Conservation (phyloP, 257 asterid species). For the Lavandula angustifolia region DNA sequence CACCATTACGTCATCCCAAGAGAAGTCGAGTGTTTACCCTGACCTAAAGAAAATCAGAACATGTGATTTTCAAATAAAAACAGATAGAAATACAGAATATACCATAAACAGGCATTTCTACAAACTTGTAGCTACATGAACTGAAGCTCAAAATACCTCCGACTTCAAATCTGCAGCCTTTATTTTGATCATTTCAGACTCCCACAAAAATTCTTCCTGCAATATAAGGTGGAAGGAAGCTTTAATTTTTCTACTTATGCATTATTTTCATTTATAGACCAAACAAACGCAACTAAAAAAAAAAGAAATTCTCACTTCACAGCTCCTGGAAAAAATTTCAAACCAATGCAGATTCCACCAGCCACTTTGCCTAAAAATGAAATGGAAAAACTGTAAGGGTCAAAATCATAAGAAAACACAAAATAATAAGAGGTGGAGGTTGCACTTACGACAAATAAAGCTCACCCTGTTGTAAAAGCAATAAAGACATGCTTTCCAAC, state of each 20-base stretch:
- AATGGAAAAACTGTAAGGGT: conserved; percentile 15
- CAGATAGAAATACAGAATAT: conserved; percentile 14
- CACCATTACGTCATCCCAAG: too few relatives aligned
- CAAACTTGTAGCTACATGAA: conserved; percentile 17
- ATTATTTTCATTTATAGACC: neutral
- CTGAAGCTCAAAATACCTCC: conserved; percentile 59
- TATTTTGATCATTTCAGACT: conserved; percentile 89
- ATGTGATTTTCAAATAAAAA: conserved; percentile 28
- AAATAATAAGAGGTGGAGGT: conserved; percentile 14
- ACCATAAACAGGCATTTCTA: conserved; percentile 21
- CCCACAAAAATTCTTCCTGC: conserved; percentile 97
- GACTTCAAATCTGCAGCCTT: conserved; percentile 93
- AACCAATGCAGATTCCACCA: conserved; percentile 91
- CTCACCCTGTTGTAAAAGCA: conserved; percentile 4
- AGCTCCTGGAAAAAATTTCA: conserved; percentile 95
- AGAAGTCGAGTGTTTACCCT: conserved; percentile 99
- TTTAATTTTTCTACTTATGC: conserved; percentile 23
- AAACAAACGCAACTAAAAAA: conserved; percentile 22
- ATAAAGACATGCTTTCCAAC: neutral
- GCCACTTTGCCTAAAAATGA: conserved; percentile 79
- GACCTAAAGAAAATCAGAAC: conserved; percentile 57
- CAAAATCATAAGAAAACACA: conserved; percentile 10
- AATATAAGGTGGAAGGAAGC: conserved; percentile 29
- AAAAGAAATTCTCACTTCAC: conserved; percentile 70
- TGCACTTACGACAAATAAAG: conserved; percentile 1